Evolutionary conservation across 495 filamentous ascomycete genomes (phyloP).

Genomic region (Neurospora sp.): DNA sequence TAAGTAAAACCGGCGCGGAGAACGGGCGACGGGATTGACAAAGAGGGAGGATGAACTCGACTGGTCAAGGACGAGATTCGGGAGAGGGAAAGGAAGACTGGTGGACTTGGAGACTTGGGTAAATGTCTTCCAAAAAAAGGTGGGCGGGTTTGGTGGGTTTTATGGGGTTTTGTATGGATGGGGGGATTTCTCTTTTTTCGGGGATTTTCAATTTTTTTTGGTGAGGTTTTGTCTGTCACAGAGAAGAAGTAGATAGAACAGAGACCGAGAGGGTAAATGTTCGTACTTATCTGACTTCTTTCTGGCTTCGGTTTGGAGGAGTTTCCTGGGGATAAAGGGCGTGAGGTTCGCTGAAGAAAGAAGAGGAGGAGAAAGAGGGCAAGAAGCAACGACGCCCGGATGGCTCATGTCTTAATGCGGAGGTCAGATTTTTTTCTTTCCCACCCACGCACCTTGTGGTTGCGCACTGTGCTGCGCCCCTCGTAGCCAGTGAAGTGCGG

Average conservation of each 20-base stretch:
- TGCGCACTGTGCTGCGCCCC: background rate
- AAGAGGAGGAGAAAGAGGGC: conserved; percentile 16
- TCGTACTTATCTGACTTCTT: conserved; percentile 25
- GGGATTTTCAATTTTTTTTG: conserved; percentile 42
- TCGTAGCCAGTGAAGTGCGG: background rate
- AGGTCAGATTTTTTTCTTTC: conserved; percentile 23
- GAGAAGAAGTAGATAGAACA: conserved; percentile 25
- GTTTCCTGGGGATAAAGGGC: conserved; percentile 21
- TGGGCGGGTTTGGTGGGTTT: conserved; percentile 14
- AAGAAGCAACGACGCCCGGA: conserved; percentile 4
- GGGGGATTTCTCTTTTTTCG: conserved; percentile 11
- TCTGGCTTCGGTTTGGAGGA: conserved; percentile 18
- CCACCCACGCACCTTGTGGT: background rate
- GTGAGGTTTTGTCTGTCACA: conserved; percentile 25
- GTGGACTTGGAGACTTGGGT: conserved; percentile 7
- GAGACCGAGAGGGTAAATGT: conserved; percentile 20
- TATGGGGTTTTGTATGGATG: conserved; percentile 19
- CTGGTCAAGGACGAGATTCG: conserved; percentile 9
- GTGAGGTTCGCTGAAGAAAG: conserved; percentile 17
- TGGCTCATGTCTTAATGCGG: conserved; percentile 10
- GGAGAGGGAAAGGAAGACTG: conserved; percentile 12
- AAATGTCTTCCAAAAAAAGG: conserved; percentile 13
- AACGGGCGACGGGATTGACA: conserved; percentile 22
- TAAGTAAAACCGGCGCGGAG: conserved; percentile 9
- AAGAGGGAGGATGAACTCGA: conserved; percentile 11